These are phyloP conservation scores for Centrapalus pauciflorus DNA, from an alignment of 129 eudicot genomes.

Conservation along the genomic window DNA sequence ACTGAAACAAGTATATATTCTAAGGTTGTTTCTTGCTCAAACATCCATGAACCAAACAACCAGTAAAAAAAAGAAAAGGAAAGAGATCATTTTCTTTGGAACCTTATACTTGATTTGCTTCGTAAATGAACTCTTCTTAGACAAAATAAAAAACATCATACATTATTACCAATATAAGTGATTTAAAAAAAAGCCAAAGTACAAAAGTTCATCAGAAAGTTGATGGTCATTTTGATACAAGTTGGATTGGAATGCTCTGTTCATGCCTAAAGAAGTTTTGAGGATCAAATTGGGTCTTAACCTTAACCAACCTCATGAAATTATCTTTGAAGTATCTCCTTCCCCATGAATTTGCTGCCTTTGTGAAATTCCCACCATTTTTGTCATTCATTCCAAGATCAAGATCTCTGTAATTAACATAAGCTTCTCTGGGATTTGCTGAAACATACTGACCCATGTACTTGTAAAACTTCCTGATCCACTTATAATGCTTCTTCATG, in stretches of 20 bases:
- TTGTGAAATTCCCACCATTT: slow-evolving; percentile 13
- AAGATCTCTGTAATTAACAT: slow-evolving; percentile 42
- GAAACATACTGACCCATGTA: slow-evolving; percentile 36
- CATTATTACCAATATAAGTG: too few relatives aligned
- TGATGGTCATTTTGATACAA: neutral
- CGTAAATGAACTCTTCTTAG: too few relatives aligned
- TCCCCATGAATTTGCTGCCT: slow-evolving; percentile 33
- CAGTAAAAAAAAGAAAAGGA: too few relatives aligned
- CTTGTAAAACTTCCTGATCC: slow-evolving; percentile 24
- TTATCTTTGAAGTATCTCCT: slow-evolving; percentile 26
- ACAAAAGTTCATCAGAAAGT: too few relatives aligned
- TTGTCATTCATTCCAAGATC: slow-evolving; percentile 32
- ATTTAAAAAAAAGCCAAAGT: too few relatives aligned
- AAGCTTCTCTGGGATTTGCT: slow-evolving; percentile 31
- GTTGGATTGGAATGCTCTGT: slow-evolving; percentile 39
- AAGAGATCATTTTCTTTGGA: too few relatives aligned
- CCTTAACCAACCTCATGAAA: slow-evolving; percentile 25
- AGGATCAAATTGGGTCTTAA: slow-evolving; percentile 31
- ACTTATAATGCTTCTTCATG: slow-evolving; percentile 5
- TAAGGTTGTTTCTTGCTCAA: too few relatives aligned
- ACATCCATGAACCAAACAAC: too few relatives aligned
- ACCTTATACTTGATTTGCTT: neutral
- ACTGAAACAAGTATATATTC: too few relatives aligned
- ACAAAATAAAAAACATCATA: too few relatives aligned
- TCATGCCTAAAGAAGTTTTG: slow-evolving; percentile 36